Base-by-base conservation (phyloP, 805 yeast species). In the Starmerella potacharoeniae region DNA sequence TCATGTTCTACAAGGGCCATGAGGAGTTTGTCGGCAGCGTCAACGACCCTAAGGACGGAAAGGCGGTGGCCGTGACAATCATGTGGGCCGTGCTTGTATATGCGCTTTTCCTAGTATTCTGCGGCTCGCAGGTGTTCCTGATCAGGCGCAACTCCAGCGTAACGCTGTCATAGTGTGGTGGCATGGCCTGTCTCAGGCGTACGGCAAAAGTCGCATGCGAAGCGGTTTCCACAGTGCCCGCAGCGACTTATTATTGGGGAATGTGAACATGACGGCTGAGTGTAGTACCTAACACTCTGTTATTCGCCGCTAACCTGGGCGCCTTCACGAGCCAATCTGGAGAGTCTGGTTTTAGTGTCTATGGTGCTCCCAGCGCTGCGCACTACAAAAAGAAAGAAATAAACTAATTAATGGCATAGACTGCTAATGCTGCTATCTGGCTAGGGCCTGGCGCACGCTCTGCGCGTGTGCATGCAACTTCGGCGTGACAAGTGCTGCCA, bases 21-120 rank as follows among this genome's bases (percentile, higher is more conserved):
- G 97, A 91, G 72, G 77, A 95, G 22, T 83, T 91, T 85, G 83
- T 89, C 73, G 98, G 98, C 5, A 86, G 96, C 41, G 80, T 81
- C 58, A 82, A 76, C 62, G 96, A 90, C 67, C 98, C 98, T 13
- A 86, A 79, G 62, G 93, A 93, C 67, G 97, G 97, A 14, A 81
- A 81, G 59, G 95, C 93, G 34, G 97, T 91, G 41, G 96, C 97
- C 33, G 79, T 79, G 61, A 93, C 97, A 4, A 83, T 91, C 30
- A 84, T 84, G 71, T 83, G 89, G 51, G 96, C 97, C 30, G 96
- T 90, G 8, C 67, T 84, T 55, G 89, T 91, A 10, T 91, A 91
- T 69, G 70, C 81, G 55, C 76, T 74, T 35, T 88, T 89, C 76
- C 84, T 93, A 64, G 73, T 83, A 35, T 91, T 90, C 72, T 91